Conservation (phyloP, 768 basidiomycete species). For the Imleria badia region DNA sequence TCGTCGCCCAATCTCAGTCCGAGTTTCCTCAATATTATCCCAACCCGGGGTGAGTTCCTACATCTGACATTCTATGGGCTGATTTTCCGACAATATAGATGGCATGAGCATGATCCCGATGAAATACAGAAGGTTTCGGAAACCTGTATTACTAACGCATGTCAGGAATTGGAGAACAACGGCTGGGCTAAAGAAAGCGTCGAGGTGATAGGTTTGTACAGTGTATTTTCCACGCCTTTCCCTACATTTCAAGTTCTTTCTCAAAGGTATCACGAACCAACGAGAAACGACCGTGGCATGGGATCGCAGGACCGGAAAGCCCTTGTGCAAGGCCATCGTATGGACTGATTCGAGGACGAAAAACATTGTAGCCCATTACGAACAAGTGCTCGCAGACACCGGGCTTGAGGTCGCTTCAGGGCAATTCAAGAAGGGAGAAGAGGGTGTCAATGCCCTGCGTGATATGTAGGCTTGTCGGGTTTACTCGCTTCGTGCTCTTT, state of each 20-base stretch:
- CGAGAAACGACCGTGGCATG: slow-evolving; percentile 94
- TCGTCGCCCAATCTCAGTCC: slow-evolving; percentile 84
- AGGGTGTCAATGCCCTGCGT: slow-evolving; percentile 62
- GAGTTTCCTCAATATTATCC: slow-evolving; percentile 96
- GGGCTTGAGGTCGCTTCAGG: slow-evolving; percentile 75
- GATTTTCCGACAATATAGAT: slow-evolving; percentile 43
- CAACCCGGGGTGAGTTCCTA: slow-evolving; percentile 63
- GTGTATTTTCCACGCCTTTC: not conserved
- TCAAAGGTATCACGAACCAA: slow-evolving; percentile 89
- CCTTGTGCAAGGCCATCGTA: slow-evolving; percentile 86
- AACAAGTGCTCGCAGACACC: slow-evolving; percentile 63
- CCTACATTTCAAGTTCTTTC: slow-evolving; percentile 1
- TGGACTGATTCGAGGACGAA: slow-evolving; percentile 97
- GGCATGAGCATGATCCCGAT: slow-evolving; percentile 92
- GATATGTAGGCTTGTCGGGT: slow-evolving; percentile 53
- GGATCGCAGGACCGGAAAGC: slow-evolving; percentile 87
- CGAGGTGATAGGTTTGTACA: slow-evolving; percentile 82
- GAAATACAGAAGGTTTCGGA: slow-evolving; percentile 79
- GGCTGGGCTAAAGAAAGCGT: slow-evolving; percentile 82
- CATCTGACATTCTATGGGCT: not conserved
- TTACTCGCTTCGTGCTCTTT: not conserved
- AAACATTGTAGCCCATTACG: slow-evolving; percentile 76
- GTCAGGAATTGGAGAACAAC: slow-evolving; percentile 63
- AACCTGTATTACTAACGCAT: slow-evolving; percentile 70
- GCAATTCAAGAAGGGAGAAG: slow-evolving; percentile 66